These are phyloP conservation scores for Epichloe gansuensis DNA, from an alignment of 2,329 filamentous ascomycete genomes.

Conservation along the genomic window DNA sequence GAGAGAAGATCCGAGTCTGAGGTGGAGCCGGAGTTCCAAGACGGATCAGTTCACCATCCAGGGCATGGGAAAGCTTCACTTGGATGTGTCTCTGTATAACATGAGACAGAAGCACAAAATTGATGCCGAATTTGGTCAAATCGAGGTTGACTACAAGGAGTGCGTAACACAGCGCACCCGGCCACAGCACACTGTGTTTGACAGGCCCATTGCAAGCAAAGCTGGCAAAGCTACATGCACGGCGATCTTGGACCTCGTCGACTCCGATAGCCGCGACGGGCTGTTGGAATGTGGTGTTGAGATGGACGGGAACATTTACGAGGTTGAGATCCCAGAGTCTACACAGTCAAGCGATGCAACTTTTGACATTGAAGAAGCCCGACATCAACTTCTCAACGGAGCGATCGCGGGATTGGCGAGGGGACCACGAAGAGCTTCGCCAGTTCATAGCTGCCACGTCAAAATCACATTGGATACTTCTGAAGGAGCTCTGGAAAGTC, in stretches of 20 bases:
- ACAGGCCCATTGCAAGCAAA: slow-evolving; percentile 71
- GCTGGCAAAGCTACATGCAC: slow-evolving; percentile 66
- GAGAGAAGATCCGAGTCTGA: slow-evolving; percentile 83
- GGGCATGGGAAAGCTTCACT: slow-evolving; percentile 91
- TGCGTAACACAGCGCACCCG: slow-evolving; percentile 48
- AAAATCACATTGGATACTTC: slow-evolving; percentile 56
- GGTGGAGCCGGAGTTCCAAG: slow-evolving; percentile 75
- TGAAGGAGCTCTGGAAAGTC: slow-evolving; percentile 41
- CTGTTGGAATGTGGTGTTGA: slow-evolving; percentile 32
- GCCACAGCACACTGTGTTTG: slow-evolving; percentile 52
- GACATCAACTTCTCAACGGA: slow-evolving; percentile 60
- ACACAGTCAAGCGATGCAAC: slow-evolving; percentile 35
- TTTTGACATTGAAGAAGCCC: slow-evolving; percentile 37
- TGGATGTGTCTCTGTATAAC: slow-evolving; percentile 84
- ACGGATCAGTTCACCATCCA: slow-evolving; percentile 87
- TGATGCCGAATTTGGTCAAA: slow-evolving; percentile 75
- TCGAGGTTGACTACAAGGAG: slow-evolving; percentile 94
- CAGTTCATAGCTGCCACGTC: slow-evolving; percentile 65
- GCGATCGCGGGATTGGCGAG: slow-evolving; percentile 72
- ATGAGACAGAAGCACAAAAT: slow-evolving; percentile 82
- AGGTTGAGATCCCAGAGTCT: slow-evolving; percentile 41
- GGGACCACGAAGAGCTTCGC: slow-evolving; percentile 69
- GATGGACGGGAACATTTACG: slow-evolving; percentile 59
- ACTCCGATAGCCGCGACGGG: slow-evolving; percentile 25
- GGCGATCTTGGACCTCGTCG: slow-evolving; percentile 52